phyloP scores from a whole-genome alignment of 495 filamentous ascomycete genomes.

The Penicillium cosmopolitanum region DNA sequence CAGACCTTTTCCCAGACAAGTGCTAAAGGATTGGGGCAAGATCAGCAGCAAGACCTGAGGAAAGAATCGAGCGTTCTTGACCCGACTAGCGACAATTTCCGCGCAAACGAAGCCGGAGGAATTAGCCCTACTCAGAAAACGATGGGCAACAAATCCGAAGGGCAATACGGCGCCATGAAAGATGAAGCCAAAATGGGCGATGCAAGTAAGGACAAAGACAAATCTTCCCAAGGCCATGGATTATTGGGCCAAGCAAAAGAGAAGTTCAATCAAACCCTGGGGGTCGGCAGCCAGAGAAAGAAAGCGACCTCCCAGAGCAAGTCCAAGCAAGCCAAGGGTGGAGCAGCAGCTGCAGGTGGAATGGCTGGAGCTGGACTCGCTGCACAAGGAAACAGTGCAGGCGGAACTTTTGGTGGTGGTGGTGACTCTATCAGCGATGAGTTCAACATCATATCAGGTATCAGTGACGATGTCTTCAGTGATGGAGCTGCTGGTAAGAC shows the following conservation, averaged over 20 bases:
- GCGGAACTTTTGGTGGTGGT: slow-evolving; percentile 1
- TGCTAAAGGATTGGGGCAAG: background rate
- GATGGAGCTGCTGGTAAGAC: slow-evolving; percentile 4
- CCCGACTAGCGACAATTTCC: background rate
- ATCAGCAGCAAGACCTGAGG: background rate
- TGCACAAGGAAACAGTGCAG: background rate
- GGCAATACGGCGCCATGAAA: background rate
- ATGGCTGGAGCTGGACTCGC: background rate
- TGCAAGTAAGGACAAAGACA: background rate
- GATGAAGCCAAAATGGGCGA: background rate
- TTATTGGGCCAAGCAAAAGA: background rate
- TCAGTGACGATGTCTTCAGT: slow-evolving; percentile 22
- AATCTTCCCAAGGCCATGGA: background rate
- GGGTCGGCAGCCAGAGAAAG: background rate
- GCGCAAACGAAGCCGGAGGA: background rate
- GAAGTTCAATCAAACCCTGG: background rate
- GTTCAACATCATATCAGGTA: slow-evolving; percentile 13
- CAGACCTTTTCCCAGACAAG: background rate
- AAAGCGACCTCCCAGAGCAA: background rate
- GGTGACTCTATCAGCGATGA: slow-evolving; percentile 15
- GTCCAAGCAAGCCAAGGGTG: background rate
- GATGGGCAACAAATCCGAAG: background rate
- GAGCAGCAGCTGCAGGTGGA: background rate
- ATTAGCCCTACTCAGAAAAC: background rate
- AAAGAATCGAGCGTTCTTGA: slow-evolving; percentile 3